Evolutionary conservation across 257 asterid genomes (phyloP).

Genomic region (Oldenlandia corymbosa): DNA sequence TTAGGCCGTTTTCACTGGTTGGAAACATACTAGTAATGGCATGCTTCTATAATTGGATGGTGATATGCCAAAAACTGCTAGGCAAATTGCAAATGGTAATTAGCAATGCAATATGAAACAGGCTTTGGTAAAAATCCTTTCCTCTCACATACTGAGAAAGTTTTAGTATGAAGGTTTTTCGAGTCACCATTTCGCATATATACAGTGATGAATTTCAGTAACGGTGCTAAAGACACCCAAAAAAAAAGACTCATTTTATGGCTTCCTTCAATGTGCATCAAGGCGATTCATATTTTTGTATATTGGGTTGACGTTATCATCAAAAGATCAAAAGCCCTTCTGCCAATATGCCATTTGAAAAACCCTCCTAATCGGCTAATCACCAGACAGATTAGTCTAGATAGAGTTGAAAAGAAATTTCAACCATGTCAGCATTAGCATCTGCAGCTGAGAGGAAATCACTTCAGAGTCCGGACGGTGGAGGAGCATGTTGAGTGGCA

Average conservation of each 20-base stretch:
- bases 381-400: neutral
- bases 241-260: slow-evolving; percentile 5
- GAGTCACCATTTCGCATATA: neutral
- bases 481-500: slow-evolving; percentile 14
- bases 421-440: neutral
- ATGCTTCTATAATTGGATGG: too few relatives aligned
- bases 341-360: neutral
- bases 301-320: neutral
- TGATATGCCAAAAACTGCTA: too few relatives aligned
- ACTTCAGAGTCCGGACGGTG: slow-evolving; percentile 1
- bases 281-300: neutral
- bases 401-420: neutral
- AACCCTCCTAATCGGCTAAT: too few relatives aligned
- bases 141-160: too few relatives aligned
- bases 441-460: neutral
- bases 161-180: neutral
- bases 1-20: too few relatives aligned
- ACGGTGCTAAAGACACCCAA: slow-evolving; percentile 1
- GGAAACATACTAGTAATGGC: too few relatives aligned
- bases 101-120: too few relatives aligned
- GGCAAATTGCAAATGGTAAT: too few relatives aligned
- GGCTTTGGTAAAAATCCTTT: neutral
- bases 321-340: neutral
- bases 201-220: slow-evolving; percentile 3
- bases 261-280: slow-evolving; percentile 12